Evolutionary conservation across 225 moss, liverwort and hornwort species (phyloP).

Genomic region (Lunularia cruciata): DNA sequence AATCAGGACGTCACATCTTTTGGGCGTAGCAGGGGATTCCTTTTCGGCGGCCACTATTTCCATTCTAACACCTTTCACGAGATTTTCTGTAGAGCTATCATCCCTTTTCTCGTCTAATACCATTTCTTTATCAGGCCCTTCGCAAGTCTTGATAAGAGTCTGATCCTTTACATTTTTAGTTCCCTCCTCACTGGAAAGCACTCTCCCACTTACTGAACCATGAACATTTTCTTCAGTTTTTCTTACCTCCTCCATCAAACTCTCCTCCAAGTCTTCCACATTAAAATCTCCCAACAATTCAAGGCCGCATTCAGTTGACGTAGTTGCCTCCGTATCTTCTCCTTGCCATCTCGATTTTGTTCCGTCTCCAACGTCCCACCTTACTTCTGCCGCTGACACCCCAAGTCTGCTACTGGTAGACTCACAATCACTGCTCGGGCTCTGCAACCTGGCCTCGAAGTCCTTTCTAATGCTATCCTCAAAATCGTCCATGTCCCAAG

Average conservation of each 20-base stretch:
- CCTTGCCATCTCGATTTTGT: slow-evolving; percentile 6
- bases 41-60: neutral
- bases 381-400: slow-evolving; percentile 9
- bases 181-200: neutral
- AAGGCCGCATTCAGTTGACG: slow-evolving; percentile 14
- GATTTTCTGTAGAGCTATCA: neutral
- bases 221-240: neutral
- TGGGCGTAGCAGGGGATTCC: neutral
- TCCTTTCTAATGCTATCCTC: slow-evolving; percentile 15
- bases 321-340: neutral
- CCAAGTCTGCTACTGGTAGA: slow-evolving; percentile 22
- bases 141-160: neutral
- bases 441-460: slow-evolving; percentile 28
- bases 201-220: neutral
- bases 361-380: slow-evolving; percentile 8
- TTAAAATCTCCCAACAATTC: slow-evolving; percentile 22
- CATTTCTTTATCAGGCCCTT: neutral
- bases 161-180: slow-evolving; percentile 13
- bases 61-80: slow-evolving; percentile 6
- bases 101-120: neutral
- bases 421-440: slow-evolving; percentile 19
- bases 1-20: neutral
- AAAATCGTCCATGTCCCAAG: slow-evolving; percentile 13
- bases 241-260: slow-evolving; percentile 24
- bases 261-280: slow-evolving; percentile 20